These are phyloP conservation scores for Pouteria campechiana DNA, from an alignment of 179 eudicot species.

Conservation along the genomic window DNA sequence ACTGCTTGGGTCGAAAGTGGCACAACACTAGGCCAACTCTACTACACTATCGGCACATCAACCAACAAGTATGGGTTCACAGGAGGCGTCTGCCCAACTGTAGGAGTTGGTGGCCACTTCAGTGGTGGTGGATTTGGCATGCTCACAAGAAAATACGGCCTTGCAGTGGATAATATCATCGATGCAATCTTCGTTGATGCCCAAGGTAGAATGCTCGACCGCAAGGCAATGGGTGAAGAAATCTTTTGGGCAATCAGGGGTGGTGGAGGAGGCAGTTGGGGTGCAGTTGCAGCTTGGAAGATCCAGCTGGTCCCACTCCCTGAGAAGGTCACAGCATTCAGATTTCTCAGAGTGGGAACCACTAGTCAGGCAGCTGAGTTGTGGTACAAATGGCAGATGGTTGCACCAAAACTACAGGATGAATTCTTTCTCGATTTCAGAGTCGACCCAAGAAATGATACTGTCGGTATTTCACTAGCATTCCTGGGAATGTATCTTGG, in stretches of 20 bases:
- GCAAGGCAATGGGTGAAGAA: slow-evolving; percentile 60
- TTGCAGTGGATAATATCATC: slow-evolving; percentile 65
- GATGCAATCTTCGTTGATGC: slow-evolving; percentile 40
- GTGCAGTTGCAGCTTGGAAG: slow-evolving; percentile 61
- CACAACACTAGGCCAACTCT: slow-evolving; percentile 56
- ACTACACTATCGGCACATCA: slow-evolving; percentile 28
- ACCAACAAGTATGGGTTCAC: slow-evolving; percentile 42
- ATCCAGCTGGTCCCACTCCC: slow-evolving; percentile 38
- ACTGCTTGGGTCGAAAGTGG: slow-evolving; percentile 75
- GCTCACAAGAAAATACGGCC: slow-evolving; percentile 54
- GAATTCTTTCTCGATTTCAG: too few species aligned
- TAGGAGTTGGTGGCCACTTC: slow-evolving; percentile 62
- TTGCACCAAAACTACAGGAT: slow-evolving; percentile 39
- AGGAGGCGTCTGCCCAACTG: slow-evolving; percentile 62
- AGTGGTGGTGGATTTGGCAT: slow-evolving; percentile 62
- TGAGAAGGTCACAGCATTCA: slow-evolving; percentile 32
- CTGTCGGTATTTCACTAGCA: slow-evolving; percentile 16
- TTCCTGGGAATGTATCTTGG: slow-evolving; percentile 57
- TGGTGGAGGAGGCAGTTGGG: slow-evolving; percentile 66
- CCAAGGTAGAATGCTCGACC: slow-evolving; percentile 27
- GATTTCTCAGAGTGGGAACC: slow-evolving; percentile 31
- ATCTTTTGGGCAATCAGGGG: slow-evolving; percentile 75
- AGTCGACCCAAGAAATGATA: slow-evolving; percentile 20
- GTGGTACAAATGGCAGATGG: slow-evolving; percentile 48
- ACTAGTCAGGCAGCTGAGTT: slow-evolving; percentile 16